Conservation (phyloP, 257 asterid species). For the Lycium barbarum region DNA sequence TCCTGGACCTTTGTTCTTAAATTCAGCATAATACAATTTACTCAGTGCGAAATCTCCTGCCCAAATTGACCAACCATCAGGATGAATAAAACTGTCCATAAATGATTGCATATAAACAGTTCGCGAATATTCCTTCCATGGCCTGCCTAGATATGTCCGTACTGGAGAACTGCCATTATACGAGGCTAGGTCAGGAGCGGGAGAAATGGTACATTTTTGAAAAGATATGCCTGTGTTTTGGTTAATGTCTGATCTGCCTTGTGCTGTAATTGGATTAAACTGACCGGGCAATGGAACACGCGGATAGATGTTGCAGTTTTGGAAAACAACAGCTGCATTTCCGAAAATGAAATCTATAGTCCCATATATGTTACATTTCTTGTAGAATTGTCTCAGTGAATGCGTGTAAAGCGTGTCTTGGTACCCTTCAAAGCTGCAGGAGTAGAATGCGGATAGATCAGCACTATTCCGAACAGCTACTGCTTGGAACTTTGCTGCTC, state of each 20-base stretch:
- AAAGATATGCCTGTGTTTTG: constrained; percentile 33
- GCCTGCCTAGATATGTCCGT: constrained; percentile 30
- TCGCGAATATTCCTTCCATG: constrained; percentile 24
- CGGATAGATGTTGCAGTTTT: constrained; percentile 23
- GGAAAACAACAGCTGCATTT: constrained; percentile 30
- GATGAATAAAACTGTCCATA: constrained; percentile 28
- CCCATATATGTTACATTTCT: constrained; percentile 25
- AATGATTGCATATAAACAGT: constrained; percentile 28
- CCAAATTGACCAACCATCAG: constrained; percentile 36
- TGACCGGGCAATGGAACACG: constrained; percentile 20
- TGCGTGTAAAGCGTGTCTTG: constrained; percentile 33
- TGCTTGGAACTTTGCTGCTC: constrained; percentile 32
- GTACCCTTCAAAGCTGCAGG: constrained; percentile 30
- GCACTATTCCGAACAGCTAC: constrained; percentile 26
- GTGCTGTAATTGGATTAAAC: constrained; percentile 28
- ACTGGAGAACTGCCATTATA: neutral
- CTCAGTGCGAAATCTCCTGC: neutral
- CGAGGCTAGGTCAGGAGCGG: neutral
- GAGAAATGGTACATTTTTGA: constrained; percentile 22
- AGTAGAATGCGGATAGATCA: constrained; percentile 22
- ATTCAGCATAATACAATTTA: constrained; percentile 26
- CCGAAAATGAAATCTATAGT: constrained; percentile 27
- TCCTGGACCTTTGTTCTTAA: constrained; percentile 23
- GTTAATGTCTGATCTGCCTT: constrained; percentile 16
- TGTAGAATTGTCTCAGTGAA: constrained; percentile 28